Conservation (phyloP, 2,329 filamentous ascomycete species). For the Neofusicoccum ribis region DNA sequence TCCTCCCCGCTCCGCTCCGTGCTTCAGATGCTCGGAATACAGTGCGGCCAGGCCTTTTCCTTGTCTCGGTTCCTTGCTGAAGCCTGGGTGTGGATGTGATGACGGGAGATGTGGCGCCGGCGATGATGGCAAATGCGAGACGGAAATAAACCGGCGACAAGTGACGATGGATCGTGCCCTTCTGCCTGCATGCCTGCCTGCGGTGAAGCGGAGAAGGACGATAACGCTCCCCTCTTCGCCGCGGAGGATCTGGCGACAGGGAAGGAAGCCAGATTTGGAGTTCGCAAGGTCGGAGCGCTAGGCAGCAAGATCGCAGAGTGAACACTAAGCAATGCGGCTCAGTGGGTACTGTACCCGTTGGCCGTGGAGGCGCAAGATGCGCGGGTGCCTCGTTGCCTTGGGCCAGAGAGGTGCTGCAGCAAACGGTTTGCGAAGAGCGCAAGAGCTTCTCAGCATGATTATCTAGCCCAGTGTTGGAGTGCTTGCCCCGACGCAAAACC, state of each 20-base stretch:
- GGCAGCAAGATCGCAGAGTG: neutral
- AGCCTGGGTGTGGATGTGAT: neutral
- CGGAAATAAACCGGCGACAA: neutral
- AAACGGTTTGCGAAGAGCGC: too few relatives aligned
- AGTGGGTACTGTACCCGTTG: neutral
- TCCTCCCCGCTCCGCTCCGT: conserved; percentile 4
- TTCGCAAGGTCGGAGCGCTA: neutral
- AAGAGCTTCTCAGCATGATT: too few relatives aligned
- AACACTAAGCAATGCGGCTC: neutral
- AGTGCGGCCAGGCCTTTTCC: neutral
- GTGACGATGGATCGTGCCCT: neutral
- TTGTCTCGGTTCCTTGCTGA: neutral
- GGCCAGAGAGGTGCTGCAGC: too few relatives aligned
- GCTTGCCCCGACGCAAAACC: too few relatives aligned
- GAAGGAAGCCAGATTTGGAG: neutral
- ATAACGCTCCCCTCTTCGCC: neutral
- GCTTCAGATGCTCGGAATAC: neutral
- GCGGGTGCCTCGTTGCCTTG: neutral
- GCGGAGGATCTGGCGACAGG: neutral
- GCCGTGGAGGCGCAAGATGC: neutral
- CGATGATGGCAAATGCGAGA: neutral
- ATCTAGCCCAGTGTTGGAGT: too few relatives aligned
- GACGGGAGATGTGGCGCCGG: neutral
- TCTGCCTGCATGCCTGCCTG: neutral
- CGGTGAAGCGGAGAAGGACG: neutral